Base-by-base conservation (phyloP, 208 protist species). In the Wallacemonas sp. region DNA sequence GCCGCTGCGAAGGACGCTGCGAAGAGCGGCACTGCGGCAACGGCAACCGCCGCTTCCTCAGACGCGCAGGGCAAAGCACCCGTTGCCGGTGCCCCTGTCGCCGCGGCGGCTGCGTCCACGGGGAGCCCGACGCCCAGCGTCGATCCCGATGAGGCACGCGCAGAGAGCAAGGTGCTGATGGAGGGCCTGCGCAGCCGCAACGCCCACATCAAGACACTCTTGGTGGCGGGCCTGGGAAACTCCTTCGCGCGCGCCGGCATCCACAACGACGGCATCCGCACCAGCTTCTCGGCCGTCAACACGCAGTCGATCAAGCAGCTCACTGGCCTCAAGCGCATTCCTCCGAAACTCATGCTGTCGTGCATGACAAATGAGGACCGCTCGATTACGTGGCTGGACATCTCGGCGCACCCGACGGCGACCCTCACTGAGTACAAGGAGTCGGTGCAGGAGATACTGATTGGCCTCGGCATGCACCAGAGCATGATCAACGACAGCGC, bases 321-420 rank as follows among this genome's bases (percentile, higher is more conserved):
- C 17, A 88, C 81, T 17, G 82, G 82, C 5, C 77, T 88, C 34
- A 43, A 66, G 47, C 77, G 58, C 56, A 74, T 92, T 12, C 75
- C 86, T 12, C 48, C 70, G n/a, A 82, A 87, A 68, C 67, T 92
- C 57, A 72, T 88, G 26, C 68, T 93, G 16, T 87, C 81, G 3
- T 90, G 81, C 58, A 41, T 85, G 38, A 43, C 64, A 3, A 57
- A 69, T 2, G 61, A 72, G 11, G 72, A 78, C 32, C 68, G 70
- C 17, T 57, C 55, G 14, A 69, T 74, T 55, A 61, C 78, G 24
- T 93, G 87, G 84, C 69, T 88, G 5, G 87, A 93, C 68, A 85
- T 93, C 68, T 76, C 76, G 23, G 70, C 80, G 34, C 81, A 89
- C 70, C 83, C 87, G 1, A 88, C 81, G 14, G 76, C 81, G 12